Conservation (phyloP, 2,329 filamentous ascomycete genomes). For the Nigrospora osmanthi region DNA sequence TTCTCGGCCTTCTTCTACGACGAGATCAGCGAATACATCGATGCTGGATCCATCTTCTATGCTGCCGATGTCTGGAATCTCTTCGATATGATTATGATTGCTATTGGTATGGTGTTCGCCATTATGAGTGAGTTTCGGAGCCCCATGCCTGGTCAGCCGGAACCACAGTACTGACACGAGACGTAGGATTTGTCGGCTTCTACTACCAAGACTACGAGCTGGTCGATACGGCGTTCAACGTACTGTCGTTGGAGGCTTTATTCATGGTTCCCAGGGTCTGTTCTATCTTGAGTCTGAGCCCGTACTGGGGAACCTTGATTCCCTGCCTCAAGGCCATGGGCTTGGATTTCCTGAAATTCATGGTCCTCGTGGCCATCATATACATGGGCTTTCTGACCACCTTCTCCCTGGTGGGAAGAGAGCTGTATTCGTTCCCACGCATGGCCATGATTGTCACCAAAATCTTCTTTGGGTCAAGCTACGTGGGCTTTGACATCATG, state of each 20-base stretch:
- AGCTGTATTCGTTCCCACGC: constrained; percentile 52
- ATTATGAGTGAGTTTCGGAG: constrained; percentile 54
- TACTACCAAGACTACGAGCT: constrained; percentile 49
- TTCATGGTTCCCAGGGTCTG: constrained; percentile 87
- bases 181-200: constrained; percentile 58
- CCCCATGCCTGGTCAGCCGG: not conserved
- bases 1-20: constrained; percentile 84
- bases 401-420: constrained; percentile 69
- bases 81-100: constrained; percentile 67
- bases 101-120: constrained; percentile 64
- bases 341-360: constrained; percentile 73
- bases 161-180: not conserved
- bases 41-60: constrained; percentile 83
- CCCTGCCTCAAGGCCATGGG: constrained; percentile 92
- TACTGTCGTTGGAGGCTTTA: constrained; percentile 80
- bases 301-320: constrained; percentile 85
- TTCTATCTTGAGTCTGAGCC: constrained; percentile 77
- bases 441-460: constrained; percentile 75
- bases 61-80: constrained; percentile 75
- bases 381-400: constrained; percentile 88
- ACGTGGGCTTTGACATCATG: constrained; percentile 66
- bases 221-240: constrained; percentile 78
- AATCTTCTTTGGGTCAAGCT: constrained; percentile 73
- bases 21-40: constrained; percentile 74
- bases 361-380: constrained; percentile 69